Evolutionary conservation across 208 protist genomes (phyloP).

Genomic region (Crithidia sp.): DNA sequence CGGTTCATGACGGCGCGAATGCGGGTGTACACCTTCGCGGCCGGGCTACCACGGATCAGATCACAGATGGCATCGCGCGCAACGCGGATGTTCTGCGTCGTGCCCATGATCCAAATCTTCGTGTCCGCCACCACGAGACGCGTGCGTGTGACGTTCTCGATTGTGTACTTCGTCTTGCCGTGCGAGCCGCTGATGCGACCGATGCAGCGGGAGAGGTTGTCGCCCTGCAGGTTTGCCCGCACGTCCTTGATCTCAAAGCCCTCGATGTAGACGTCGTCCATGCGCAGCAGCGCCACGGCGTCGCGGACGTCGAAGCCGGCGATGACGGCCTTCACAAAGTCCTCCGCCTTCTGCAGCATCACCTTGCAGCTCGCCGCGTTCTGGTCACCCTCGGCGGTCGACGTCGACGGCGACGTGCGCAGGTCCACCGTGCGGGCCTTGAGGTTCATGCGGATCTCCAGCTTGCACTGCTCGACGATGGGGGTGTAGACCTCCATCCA

Average conservation of each 20-base stretch:
- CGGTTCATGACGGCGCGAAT: constrained; percentile 95
- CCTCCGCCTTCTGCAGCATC: constrained; percentile 96
- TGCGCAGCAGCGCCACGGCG: constrained; percentile 98
- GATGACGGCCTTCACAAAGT: constrained; percentile 99
- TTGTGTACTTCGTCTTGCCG: constrained; percentile 99
- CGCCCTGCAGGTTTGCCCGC: constrained; percentile 89
- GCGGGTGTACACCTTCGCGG: constrained; percentile 97
- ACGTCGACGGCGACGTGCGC: constrained; percentile 84
- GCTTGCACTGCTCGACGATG: constrained; percentile 98
- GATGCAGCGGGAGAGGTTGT: constrained; percentile 97
- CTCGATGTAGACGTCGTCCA: constrained; percentile 99
- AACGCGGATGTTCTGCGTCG: constrained; percentile 97
- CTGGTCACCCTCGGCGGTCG: constrained; percentile 55
- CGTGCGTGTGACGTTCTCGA: constrained; percentile 99
- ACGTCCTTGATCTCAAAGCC: constrained; percentile 99
- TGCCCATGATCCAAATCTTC: constrained; percentile 98
- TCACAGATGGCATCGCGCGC: constrained; percentile 97
- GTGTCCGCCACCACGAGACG: constrained; percentile 99
- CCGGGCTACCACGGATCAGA: constrained; percentile 97
- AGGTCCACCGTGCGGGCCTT: constrained; percentile 96
- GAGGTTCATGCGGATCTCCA: constrained; percentile 99
- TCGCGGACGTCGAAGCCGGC: constrained; percentile 97
- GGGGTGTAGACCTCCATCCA: constrained; percentile 99
- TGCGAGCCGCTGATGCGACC: constrained; percentile 99
- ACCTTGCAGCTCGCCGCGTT: constrained; percentile 52